Evolutionary conservation across 2,329 filamentous ascomycete genomes (phyloP).

Genomic region (Cladophialophora chaetospira): DNA sequence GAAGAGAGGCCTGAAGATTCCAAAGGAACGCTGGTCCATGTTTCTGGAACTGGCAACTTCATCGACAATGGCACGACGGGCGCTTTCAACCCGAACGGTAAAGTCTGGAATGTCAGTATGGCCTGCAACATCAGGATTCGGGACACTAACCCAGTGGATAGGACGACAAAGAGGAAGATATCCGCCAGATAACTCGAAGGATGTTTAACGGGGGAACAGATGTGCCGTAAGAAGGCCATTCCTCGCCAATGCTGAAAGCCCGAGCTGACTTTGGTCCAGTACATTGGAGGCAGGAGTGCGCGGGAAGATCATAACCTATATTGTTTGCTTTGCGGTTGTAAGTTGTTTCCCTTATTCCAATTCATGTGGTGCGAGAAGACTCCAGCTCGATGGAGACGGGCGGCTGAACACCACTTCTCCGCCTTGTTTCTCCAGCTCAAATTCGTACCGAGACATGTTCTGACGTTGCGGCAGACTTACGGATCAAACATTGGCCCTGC

Average conservation of each 20-base stretch:
- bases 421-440: neutral
- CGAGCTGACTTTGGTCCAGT: neutral
- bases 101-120: constrained; percentile 26
- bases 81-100: constrained; percentile 22
- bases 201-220: constrained; percentile 25
- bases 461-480: constrained; percentile 7
- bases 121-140: neutral
- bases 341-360: neutral
- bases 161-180: constrained; percentile 25
- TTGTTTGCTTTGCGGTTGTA: constrained; percentile 18
- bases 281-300: constrained; percentile 19
- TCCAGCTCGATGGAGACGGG: too few relatives aligned
- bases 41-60: constrained; percentile 23
- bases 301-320: constrained; percentile 22
- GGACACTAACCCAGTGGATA: neutral
- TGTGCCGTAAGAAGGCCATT: constrained; percentile 6
- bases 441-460: neutral
- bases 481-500: constrained; percentile 18
- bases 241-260: neutral
- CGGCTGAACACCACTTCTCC: too few relatives aligned
- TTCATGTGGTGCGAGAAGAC: too few relatives aligned
- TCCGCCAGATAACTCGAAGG: constrained; percentile 13
- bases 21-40: constrained; percentile 22
- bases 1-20: constrained; percentile 14
- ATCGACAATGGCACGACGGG: constrained; percentile 22